These are phyloP conservation scores for Cryptococcus maquisensis DNA, from an alignment of 1,284 basidiomycete genomes.

Conservation along the genomic window DNA sequence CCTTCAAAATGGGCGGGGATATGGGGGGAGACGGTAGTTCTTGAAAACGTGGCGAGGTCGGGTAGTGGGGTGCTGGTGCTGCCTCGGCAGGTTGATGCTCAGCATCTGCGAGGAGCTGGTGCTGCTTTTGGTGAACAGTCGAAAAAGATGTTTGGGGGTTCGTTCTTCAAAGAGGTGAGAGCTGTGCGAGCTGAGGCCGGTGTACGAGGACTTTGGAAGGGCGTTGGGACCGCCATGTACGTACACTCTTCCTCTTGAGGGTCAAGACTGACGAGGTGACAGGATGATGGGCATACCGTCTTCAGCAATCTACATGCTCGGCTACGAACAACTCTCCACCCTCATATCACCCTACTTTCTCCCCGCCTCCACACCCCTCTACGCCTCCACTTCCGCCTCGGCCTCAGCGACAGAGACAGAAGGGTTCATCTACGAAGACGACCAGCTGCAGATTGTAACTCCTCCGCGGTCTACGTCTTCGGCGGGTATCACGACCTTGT, in stretches of 20 bases:
- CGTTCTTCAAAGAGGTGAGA: constrained; percentile 73
- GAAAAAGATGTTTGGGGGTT: too few relatives aligned
- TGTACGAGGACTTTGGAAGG: constrained; percentile 78
- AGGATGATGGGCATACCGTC: constrained; percentile 90
- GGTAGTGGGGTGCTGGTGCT: too few relatives aligned
- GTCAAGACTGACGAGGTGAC: not conserved
- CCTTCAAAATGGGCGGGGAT: constrained; percentile 49
- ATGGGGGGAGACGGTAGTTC: constrained; percentile 41
- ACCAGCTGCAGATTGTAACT: constrained; percentile 4
- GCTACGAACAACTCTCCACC: constrained; percentile 81
- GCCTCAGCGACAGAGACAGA: not conserved
- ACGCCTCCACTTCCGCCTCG: constrained; percentile 15
- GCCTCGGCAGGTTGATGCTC: not conserved
- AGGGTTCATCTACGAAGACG: not conserved
- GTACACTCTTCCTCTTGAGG: constrained; percentile 30
- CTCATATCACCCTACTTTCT: constrained; percentile 36
- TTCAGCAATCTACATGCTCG: constrained; percentile 90
- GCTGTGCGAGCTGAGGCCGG: constrained; percentile 76
- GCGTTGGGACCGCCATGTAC: constrained; percentile 78
- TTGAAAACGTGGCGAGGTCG: not conserved
- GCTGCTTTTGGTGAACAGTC: not conserved
- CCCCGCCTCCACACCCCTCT: constrained; percentile 20
- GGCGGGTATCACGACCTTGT: constrained; percentile 12
- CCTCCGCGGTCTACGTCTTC: constrained; percentile 13
- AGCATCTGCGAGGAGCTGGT: not conserved